phyloP scores from a whole-genome alignment of 2,329 filamentous ascomycete species.

The Beauveria sp. region DNA sequence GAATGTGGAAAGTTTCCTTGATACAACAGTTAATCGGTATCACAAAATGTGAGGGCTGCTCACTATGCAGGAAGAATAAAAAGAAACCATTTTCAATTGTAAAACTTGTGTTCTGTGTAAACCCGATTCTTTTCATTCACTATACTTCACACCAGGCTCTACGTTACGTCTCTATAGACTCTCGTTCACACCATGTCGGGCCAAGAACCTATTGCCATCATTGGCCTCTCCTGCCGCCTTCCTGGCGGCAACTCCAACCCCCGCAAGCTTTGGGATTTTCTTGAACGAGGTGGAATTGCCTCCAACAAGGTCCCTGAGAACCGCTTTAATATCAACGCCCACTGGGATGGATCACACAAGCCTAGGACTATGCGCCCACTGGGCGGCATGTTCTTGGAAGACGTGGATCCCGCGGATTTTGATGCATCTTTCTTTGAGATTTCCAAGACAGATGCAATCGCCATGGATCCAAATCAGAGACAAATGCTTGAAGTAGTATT shows the following conservation, averaged over 20 bases:
- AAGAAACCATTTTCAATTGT: neutral
- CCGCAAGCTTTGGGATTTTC: constrained; percentile 29
- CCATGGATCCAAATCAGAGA: constrained; percentile 3
- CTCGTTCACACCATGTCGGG: neutral
- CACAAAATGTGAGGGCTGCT: neutral
- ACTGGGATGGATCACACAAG: constrained; percentile 4
- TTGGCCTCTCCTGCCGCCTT: constrained; percentile 35
- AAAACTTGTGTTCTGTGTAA: neutral
- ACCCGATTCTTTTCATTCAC: neutral
- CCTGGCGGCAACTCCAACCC: constrained; percentile 27
- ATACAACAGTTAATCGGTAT: neutral
- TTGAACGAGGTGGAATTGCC: constrained; percentile 25
- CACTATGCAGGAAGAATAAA: neutral
- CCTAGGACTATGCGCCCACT: neutral
- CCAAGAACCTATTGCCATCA: constrained; percentile 29
- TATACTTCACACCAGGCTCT: neutral
- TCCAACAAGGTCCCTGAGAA: constrained; percentile 18
- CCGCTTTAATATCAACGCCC: neutral
- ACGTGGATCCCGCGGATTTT: neutral
- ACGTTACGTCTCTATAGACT: neutral
- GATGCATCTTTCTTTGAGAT: constrained; percentile 2
- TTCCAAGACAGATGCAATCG: neutral
- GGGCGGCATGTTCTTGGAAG: constrained; percentile 6
- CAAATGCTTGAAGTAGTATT: constrained; percentile 7
- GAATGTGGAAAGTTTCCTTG: neutral